phyloP scores from a whole-genome alignment of 1,284 basidiomycete species.

The Cryptococcus hybrid region DNA sequence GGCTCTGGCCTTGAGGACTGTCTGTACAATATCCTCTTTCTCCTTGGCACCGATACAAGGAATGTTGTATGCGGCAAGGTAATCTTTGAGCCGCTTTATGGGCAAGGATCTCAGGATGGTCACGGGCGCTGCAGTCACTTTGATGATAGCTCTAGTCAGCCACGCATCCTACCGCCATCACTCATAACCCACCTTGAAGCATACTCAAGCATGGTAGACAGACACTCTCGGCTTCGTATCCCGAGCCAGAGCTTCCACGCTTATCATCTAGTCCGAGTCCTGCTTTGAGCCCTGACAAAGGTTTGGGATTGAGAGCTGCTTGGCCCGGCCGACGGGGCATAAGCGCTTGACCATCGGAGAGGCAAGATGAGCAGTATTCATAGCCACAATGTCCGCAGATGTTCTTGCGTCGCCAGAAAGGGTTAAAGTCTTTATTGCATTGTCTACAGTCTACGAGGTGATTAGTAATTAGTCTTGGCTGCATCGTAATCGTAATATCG shows the following conservation, averaged over 20 bases:
- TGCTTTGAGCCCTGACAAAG: slow-evolving; percentile 22
- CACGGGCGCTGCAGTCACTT: slow-evolving; percentile 45
- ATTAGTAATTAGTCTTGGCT: not conserved
- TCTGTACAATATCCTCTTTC: slow-evolving; percentile 48
- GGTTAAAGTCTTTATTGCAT: slow-evolving; percentile 47
- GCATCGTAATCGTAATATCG: too few species aligned
- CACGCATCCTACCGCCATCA: not conserved
- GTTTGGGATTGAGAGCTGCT: slow-evolving; percentile 3
- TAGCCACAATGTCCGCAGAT: slow-evolving; percentile 49
- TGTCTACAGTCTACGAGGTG: slow-evolving; percentile 38
- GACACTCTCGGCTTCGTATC: slow-evolving; percentile 46
- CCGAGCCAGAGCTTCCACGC: slow-evolving; percentile 15
- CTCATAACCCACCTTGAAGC: slow-evolving; percentile 42
- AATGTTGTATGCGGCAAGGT: slow-evolving; percentile 45
- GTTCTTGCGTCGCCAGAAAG: slow-evolving; percentile 40
- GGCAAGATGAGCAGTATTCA: slow-evolving; percentile 44
- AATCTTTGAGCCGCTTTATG: slow-evolving; percentile 47
- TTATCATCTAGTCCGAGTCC: slow-evolving; percentile 22
- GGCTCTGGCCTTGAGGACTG: slow-evolving; percentile 36
- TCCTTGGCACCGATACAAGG: slow-evolving; percentile 38
- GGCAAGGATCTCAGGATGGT: slow-evolving; percentile 39
- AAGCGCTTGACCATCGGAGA: slow-evolving; percentile 46
- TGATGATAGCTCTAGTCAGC: not conserved
- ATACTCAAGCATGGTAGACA: slow-evolving; percentile 43
- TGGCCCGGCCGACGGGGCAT: slow-evolving; percentile 39